These are phyloP conservation scores for Teratosphaeria pseudoeucalypti DNA, from an alignment of 2,329 filamentous ascomycete genomes.

Conservation along the genomic window DNA sequence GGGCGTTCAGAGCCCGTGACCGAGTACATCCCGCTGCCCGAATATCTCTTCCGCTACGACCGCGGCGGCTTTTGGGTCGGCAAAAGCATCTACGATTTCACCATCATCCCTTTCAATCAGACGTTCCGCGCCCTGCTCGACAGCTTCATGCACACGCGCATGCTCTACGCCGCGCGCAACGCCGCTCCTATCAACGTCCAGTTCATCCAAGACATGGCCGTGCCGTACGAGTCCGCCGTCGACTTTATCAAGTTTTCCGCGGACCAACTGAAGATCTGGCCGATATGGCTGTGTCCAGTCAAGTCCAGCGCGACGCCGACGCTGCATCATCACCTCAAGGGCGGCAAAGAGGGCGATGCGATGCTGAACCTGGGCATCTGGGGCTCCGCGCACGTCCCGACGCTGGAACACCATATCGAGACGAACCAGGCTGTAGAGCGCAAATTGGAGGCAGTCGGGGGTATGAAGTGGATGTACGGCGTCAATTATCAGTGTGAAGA, in stretches of 20 bases:
- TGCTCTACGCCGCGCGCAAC: constrained; percentile 54
- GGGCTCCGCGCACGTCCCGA: constrained; percentile 57
- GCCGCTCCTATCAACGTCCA: constrained; percentile 45
- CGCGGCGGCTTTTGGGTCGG: constrained; percentile 57
- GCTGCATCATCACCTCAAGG: not conserved
- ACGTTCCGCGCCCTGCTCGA: constrained; percentile 50
- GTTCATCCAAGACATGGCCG: constrained; percentile 52
- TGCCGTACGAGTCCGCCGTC: constrained; percentile 44
- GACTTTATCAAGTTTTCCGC: constrained; percentile 46
- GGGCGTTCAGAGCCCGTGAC: constrained; percentile 5
- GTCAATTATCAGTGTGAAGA: constrained; percentile 70
- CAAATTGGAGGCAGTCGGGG: constrained; percentile 58
- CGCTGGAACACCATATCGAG: constrained; percentile 47
- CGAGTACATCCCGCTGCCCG: constrained; percentile 37
- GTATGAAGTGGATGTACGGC: constrained; percentile 80
- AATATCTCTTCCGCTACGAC: constrained; percentile 54
- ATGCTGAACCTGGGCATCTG: constrained; percentile 58
- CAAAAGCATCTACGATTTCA: constrained; percentile 50
- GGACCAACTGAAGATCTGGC: constrained; percentile 40
- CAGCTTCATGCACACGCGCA: constrained; percentile 49
- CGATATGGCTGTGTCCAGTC: constrained; percentile 50
- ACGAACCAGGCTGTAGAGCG: constrained; percentile 63
- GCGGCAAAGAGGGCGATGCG: constrained; percentile 9
- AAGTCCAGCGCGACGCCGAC: constrained; percentile 4
- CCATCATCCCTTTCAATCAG: constrained; percentile 49